Percentiles rank a stretch among this genome's conserved stretches.
Evolutionary conservation across 2,329 filamentous ascomycete genomes (phyloP).

Genomic region (Fusarium globosum): DNA sequence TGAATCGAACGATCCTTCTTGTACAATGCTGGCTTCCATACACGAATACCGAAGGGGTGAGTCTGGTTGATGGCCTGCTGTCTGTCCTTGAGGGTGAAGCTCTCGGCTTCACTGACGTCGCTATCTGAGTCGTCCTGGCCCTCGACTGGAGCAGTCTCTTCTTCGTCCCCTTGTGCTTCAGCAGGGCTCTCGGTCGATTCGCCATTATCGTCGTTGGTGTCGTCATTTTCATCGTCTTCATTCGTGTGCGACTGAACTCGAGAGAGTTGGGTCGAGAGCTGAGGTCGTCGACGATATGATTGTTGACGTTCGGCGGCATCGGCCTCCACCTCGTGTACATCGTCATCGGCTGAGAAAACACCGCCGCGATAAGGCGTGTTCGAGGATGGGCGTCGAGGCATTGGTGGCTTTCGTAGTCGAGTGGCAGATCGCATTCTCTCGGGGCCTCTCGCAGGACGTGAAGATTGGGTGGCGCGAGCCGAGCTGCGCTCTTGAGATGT

Average conservation of each 20-base stretch:
- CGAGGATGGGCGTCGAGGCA: constrained; percentile 76
- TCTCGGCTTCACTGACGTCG: constrained; percentile 90
- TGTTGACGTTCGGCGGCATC: constrained; percentile 66
- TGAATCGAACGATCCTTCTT: constrained; percentile 98
- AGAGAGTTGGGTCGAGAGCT: constrained; percentile 50
- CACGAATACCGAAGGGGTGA: constrained; percentile 97
- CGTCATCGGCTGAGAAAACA: constrained; percentile 92
- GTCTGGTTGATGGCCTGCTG: constrained; percentile 99
- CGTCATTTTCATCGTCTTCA: constrained; percentile 26
- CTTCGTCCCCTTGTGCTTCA: constrained; percentile 48
- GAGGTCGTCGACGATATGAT: constrained; percentile 51
- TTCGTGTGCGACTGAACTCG: constrained; percentile 56
- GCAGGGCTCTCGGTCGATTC: constrained; percentile 40
- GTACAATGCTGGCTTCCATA: constrained; percentile 98
- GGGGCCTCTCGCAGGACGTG: constrained; percentile 56
- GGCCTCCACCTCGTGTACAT: constrained; percentile 80
- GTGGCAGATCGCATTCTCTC: constrained; percentile 61
- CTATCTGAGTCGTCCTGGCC: constrained; percentile 72
- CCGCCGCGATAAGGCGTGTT: constrained; percentile 83
- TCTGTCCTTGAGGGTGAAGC: constrained; percentile 96
- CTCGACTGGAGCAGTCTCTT: constrained; percentile 53
- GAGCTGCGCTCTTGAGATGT: constrained; percentile 53
- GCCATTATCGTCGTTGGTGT: constrained; percentile 38
- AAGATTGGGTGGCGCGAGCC: constrained; percentile 47
- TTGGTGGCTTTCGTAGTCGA: constrained; percentile 76